Evolutionary conservation across 2,329 filamentous ascomycete species (phyloP), one percentile per base, ranked within the genome.

Genomic region (Claviceps maximensis): DNA sequence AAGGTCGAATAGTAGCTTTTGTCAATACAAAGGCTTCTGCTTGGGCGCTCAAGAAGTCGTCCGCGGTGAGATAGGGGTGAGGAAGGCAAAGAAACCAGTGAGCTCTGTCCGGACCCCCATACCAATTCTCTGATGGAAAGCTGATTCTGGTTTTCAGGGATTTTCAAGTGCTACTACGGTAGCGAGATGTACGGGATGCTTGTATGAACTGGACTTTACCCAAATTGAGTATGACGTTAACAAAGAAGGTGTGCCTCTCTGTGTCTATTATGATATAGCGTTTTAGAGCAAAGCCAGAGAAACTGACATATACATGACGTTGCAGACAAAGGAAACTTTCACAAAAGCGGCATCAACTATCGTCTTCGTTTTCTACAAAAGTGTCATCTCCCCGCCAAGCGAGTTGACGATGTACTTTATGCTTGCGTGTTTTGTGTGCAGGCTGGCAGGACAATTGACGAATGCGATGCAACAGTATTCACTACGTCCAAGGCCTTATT

Each of bases 391-490:
- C 62, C 71, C 0, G 72, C 74, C 5, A 71, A 71, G 52, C 67
- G 73, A 15, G 65, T 74, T 17, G 77, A 79, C 45, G 77, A 80
- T 55, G 69, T 75, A 50, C 61, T 77, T 46, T 81, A 78, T 58
- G 76, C 68, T 3, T 81, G 78, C 56, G 57, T 77, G 1, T 79
- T 81, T 59, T 81, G 78, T 59, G 65, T 78, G 4, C 69, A 74
- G 5, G 56, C 67, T 19, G 75, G 75, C 0, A 67, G 61, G n/a
- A 79, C 76, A 0, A 62, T 72, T 2, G 74, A 79, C 49, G 71
- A 75, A 53, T 75, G 74, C 57, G 78, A 81, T 48, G 72, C 77
- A 2, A 80, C 78, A 0, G 74, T 80, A 9, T 80, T 80, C 62
- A 76, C 78, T 60, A 74, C 63, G 47, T 73, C 76, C 48, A 72